Percentiles rank a stretch among this genome's conserved stretches.
Conservation (phyloP, 1,139 yeast genomes). For the Maudiozyma humilis region DNA sequence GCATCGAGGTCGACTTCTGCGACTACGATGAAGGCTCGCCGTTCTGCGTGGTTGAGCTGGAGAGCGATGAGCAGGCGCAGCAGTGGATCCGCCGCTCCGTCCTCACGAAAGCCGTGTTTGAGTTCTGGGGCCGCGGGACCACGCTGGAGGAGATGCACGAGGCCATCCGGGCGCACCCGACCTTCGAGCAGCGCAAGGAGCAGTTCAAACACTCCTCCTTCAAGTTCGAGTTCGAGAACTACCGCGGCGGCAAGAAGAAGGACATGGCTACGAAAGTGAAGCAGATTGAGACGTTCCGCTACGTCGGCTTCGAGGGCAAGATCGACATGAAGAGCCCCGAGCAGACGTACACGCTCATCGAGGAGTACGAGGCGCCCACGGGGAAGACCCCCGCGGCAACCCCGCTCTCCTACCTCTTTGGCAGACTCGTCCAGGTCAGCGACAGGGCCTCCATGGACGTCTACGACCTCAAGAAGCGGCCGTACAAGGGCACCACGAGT, state of each 20-base stretch:
- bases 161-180: conserved; percentile 33
- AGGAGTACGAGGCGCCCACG: conserved; percentile 47
- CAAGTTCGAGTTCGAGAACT: conserved; percentile 75
- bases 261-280: conserved; percentile 44
- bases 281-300: conserved; percentile 64
- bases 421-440: conserved; percentile 59
- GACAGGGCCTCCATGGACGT: conserved; percentile 64
- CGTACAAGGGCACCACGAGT: conserved; percentile 90
- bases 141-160: conserved; percentile 51
- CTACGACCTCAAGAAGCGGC: conserved; percentile 74
- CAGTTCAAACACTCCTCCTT: conserved; percentile 44
- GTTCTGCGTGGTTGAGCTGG: conserved; percentile 58
- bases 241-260: conserved; percentile 51
- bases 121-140: conserved; percentile 71
- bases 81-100: conserved; percentile 60
- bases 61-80: conserved; percentile 57
- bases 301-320: conserved; percentile 66
- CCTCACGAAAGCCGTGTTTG: conserved; percentile 68
- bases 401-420: conserved; percentile 63
- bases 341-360: conserved; percentile 62
- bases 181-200: conserved; percentile 15
- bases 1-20: conserved; percentile 51
- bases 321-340: conserved; percentile 75
- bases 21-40: conserved; percentile 56
- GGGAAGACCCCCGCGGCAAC: conserved; percentile 45